A percentile compares a stretch with the other conserved stretches of the same genome.
Evolutionary conservation across 1,139 yeast species (phyloP).

Genomic region (Blastobotrys proliferans): DNA sequence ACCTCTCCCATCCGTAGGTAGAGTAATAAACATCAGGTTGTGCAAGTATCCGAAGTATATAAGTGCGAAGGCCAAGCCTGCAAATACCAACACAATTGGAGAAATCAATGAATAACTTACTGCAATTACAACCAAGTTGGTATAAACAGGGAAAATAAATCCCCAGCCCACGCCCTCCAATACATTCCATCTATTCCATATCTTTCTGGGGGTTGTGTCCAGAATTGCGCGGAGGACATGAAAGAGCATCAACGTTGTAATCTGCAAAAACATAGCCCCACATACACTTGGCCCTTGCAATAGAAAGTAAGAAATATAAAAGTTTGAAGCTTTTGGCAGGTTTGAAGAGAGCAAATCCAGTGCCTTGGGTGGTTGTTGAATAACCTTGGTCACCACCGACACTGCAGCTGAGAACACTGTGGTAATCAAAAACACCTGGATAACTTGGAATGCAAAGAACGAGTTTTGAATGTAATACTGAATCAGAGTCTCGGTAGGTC

Average conservation of each 20-base stretch:
- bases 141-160: constrained; percentile 77
- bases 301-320: constrained; percentile 51
- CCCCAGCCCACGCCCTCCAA: constrained; percentile 78
- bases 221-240: constrained; percentile 63
- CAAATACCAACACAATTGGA: constrained; percentile 70
- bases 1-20: constrained; percentile 75
- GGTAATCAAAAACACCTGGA: constrained; percentile 76
- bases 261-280: constrained; percentile 75
- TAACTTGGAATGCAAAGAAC: constrained; percentile 84
- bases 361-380: constrained; percentile 62
- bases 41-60: constrained; percentile 76
- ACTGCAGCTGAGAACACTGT: constrained; percentile 81
- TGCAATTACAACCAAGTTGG: constrained; percentile 75
- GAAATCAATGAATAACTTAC: constrained; percentile 79
- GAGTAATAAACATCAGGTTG: constrained; percentile 68
- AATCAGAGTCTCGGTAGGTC: constrained; percentile 62
- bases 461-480: constrained; percentile 82
- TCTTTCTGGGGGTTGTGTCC: constrained; percentile 83
- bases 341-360: constrained; percentile 65
- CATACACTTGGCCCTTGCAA: constrained; percentile 83
- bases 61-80: constrained; percentile 62
- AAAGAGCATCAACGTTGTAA: constrained; percentile 65
- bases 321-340: constrained; percentile 87
- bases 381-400: constrained; percentile 64
- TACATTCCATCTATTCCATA: constrained; percentile 66